A percentile compares a stretch with the other conserved stretches of the same genome.
These are phyloP conservation scores for Cytidiella melzeri DNA, from an alignment of 768 basidiomycete species.

Conservation along the genomic window DNA sequence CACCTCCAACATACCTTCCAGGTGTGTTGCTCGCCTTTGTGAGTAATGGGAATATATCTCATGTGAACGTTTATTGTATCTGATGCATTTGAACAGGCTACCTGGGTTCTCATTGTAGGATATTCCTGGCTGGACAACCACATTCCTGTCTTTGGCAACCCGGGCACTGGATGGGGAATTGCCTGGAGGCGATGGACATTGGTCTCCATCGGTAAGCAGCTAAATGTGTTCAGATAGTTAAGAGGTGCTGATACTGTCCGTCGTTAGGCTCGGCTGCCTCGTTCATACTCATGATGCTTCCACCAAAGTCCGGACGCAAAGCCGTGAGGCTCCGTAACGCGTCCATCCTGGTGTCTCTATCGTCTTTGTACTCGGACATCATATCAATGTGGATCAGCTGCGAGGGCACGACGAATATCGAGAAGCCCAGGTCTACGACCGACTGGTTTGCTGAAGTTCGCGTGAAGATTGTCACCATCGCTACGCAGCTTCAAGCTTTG, in stretches of 20 bases:
- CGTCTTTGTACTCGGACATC: slow-evolving; percentile 36
- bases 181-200: slow-evolving; percentile 48
- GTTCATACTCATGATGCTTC: slow-evolving; percentile 49
- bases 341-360: slow-evolving; percentile 32
- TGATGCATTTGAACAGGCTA: slow-evolving; percentile 24
- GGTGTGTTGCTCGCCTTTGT: slow-evolving; percentile 33
- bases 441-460: slow-evolving; percentile 26
- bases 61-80: background rate
- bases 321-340: slow-evolving; percentile 41
- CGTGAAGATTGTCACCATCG: slow-evolving; percentile 24
- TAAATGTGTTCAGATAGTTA: background rate
- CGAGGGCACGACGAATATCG: slow-evolving; percentile 10
- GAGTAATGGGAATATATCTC: slow-evolving; percentile 14
- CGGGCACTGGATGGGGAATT: slow-evolving; percentile 46
- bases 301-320: slow-evolving; percentile 42
- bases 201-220: slow-evolving; percentile 40
- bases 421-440: slow-evolving; percentile 7
- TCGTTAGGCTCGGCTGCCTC: slow-evolving; percentile 45
- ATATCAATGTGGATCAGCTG: slow-evolving; percentile 36
- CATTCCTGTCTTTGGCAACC: slow-evolving; percentile 35
- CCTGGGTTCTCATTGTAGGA: slow-evolving; percentile 41
- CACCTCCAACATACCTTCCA: slow-evolving; percentile 35
- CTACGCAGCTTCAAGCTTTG: slow-evolving; percentile 29
- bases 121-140: slow-evolving; percentile 57
- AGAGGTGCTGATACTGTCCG: no score